Percentiles rank a stretch among this genome's conserved stretches.
Evolutionary conservation across 768 basidiomycete genomes (phyloP).

Genomic region (Sistotremastrum niveocremeum): DNA sequence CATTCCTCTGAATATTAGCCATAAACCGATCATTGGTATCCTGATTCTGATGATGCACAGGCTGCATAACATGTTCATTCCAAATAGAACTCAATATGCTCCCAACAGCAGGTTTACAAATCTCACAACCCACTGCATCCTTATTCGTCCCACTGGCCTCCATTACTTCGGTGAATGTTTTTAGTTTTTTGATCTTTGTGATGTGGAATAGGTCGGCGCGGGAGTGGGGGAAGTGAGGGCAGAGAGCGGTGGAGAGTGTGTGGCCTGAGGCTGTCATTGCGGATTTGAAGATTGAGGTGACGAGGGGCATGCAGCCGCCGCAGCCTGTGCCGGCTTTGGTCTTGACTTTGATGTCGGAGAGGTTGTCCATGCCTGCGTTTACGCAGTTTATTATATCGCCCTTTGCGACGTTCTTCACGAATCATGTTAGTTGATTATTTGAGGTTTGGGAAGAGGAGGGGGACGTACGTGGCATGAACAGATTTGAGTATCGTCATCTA

Average conservation of each 20-base stretch:
- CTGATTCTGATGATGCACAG: conserved; percentile 52
- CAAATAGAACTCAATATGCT: conserved; percentile 37
- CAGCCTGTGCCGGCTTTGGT: conserved; percentile 66
- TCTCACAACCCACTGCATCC: conserved; percentile 50
- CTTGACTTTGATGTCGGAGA: conserved; percentile 45
- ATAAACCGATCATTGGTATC: conserved; percentile 56
- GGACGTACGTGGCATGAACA: conserved; percentile 49
- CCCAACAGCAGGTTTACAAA: conserved; percentile 59
- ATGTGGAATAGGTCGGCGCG: conserved; percentile 57
- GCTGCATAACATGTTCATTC: conserved; percentile 54
- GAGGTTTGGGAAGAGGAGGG: background rate
- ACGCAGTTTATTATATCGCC: conserved; percentile 38
- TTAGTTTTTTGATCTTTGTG: conserved; percentile 45
- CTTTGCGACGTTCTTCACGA: conserved; percentile 45
- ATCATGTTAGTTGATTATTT: background rate
- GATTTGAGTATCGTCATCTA: conserved; percentile 59
- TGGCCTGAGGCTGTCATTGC: conserved; percentile 28
- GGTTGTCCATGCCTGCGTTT: conserved; percentile 30
- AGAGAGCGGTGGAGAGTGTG: conserved; percentile 49
- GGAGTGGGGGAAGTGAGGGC: conserved; percentile 49
- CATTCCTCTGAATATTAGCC: conserved; percentile 61
- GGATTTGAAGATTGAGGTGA: conserved; percentile 28
- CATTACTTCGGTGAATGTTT: conserved; percentile 44
- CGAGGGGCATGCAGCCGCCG: conserved; percentile 57
- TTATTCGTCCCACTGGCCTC: conserved; percentile 29